These are phyloP conservation scores for Lachnellula arida DNA, from an alignment of 2,329 filamentous ascomycete species.

Conservation along the genomic window DNA sequence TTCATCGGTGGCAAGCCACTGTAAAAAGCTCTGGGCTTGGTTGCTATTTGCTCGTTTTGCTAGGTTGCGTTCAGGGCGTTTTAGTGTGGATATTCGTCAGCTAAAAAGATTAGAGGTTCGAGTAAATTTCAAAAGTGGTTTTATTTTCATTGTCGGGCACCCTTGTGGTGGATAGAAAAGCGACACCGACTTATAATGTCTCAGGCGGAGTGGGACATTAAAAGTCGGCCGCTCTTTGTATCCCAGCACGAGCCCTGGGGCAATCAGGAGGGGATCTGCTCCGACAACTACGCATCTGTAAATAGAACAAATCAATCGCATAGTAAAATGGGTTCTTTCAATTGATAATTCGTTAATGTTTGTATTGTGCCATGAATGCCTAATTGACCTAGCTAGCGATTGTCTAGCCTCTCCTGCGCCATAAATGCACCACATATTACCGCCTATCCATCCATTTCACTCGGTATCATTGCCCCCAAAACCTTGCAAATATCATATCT, in stretches of 20 bases:
- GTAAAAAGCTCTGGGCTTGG: slow-evolving; percentile 37
- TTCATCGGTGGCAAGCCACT: slow-evolving; percentile 85
- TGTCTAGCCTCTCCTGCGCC: slow-evolving; percentile 13
- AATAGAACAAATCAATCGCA: neutral
- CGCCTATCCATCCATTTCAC: neutral
- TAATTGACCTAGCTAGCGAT: neutral
- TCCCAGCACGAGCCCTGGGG: no score
- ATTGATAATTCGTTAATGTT: neutral
- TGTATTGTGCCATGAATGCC: neutral
- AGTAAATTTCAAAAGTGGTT: slow-evolving; percentile 7
- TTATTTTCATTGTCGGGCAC: neutral
- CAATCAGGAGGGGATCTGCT: neutral
- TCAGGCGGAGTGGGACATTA: no score
- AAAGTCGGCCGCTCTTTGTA: no score
- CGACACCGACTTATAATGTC: no score
- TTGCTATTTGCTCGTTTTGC: neutral
- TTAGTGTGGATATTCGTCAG: neutral
- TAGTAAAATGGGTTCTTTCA: neutral
- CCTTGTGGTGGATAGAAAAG: neutral
- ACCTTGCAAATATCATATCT: neutral
- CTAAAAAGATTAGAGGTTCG: neutral
- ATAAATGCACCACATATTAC: slow-evolving; percentile 12
- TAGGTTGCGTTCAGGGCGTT: neutral
- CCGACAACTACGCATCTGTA: neutral
- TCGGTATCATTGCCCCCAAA: neutral